Base-by-base conservation (phyloP, 768 basidiomycete species). In the Trametes villosa region DNA sequence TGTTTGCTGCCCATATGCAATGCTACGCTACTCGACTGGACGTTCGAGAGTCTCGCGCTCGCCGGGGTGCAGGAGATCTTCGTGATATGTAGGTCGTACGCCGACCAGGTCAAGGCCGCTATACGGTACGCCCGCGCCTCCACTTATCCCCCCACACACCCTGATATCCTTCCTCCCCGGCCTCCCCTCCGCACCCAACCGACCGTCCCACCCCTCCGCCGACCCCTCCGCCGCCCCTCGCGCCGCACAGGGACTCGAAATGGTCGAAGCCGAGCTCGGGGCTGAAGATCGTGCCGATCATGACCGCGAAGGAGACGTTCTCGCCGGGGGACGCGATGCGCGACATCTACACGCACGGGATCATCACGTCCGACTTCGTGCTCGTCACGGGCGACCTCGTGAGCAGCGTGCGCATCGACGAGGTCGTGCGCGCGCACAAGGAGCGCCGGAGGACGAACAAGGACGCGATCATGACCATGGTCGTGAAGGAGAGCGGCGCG, bases 401-500 rank as follows among this genome's bases (percentile, higher is more conserved):
- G 65, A 96, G 94, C 77, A 98, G 93, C 72, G 83, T 98, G 65
- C 86, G 86, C 60, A 89, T 99, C 65, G 90, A 93, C 67, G 91
- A 94, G 67, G 91, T 95, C 53, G 90, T 97, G 48, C 83, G 88
- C 46, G 86, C 85, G 64, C 96, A 98, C 78, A 94, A 90, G 80
- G 91, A 91, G 72, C 79, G 94, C 51, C 80, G 94, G 62, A 89
- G 88, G 74, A 83, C 80, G 60, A 93, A 96, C 74, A 92, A 93
- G 78, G 92, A 98, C 71, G 92, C 90, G 38, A 94, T 95, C 69
- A 95, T 99, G 94, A 95, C 94, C 27, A 94, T 98, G 81, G 94
- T 93, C 15, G 90, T 92, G 59, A 92, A 92, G 74, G 87, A 90
- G 75, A 85, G 85, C 66, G 89, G 89, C 15, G 80, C 79, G 9